phyloP scores from a whole-genome alignment of 2,329 filamentous ascomycete genomes.

The Amauroascus niger region DNA sequence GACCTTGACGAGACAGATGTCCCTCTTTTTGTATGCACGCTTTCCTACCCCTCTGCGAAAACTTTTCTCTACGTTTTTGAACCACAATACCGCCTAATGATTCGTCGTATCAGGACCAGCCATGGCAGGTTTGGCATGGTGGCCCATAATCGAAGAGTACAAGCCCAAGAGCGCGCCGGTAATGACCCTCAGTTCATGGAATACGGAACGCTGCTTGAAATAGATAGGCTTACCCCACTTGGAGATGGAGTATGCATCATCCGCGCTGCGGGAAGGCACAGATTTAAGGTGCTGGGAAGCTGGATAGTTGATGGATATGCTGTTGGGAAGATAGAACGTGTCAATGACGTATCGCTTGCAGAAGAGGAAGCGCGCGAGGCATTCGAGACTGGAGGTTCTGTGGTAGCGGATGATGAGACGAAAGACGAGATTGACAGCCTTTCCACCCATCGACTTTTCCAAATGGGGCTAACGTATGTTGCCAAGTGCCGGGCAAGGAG shows the following conservation, averaged over 20 bases:
- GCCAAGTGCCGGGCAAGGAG: conserved; percentile 57
- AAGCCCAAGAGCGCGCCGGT: conserved; percentile 45
- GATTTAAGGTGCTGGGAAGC: conserved; percentile 59
- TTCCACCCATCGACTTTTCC: conserved; percentile 46
- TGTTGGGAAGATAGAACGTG: conserved; percentile 62
- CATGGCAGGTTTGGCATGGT: conserved; percentile 79
- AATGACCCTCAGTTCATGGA: conserved; percentile 52
- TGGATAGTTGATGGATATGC: conserved; percentile 66
- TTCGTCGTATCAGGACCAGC: conserved; percentile 58
- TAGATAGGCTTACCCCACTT: conserved; percentile 63
- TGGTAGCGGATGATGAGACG: conserved; percentile 9
- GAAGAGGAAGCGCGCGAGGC: conserved; percentile 72
- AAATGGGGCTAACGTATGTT: conserved; percentile 58
- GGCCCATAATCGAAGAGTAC: conserved; percentile 49
- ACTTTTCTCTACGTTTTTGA: conserved; percentile 89
- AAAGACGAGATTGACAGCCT: conserved; percentile 16
- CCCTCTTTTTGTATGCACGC: conserved; percentile 70
- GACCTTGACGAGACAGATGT: conserved; percentile 50
- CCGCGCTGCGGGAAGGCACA: conserved; percentile 64
- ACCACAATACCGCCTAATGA: conserved; percentile 83
- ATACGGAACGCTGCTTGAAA: conserved; percentile 68
- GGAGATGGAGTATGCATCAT: conserved; percentile 73
- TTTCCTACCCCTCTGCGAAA: conserved; percentile 72
- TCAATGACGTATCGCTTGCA: conserved; percentile 71
- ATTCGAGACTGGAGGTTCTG: conserved; percentile 45